Evolutionary conservation across 805 yeast genomes (phyloP), one percentile per base, ranked within the genome.

Genomic region (Teunomyces cretensis): DNA sequence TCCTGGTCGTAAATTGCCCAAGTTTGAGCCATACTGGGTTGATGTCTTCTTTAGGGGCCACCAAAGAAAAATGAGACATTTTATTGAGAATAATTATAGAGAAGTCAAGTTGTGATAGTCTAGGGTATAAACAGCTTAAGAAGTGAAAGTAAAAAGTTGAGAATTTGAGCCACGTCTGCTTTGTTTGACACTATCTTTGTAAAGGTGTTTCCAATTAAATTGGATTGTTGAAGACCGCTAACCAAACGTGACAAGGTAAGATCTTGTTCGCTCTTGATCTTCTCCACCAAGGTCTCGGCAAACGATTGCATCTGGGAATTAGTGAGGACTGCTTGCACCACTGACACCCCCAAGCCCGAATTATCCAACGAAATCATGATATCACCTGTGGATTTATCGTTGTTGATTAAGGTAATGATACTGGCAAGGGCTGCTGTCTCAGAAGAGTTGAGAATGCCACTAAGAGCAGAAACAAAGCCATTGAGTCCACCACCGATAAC

Each of bases 301-400:
- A 58, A 58, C 15, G 38, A 39, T 41, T 50, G 55, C 44, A 50
- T 51, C 33, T 48, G 53, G 1, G 51, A 35, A 44, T 58, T 57
- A 9, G 46, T 45, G 26, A 58, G 37, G 5, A 50, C 50, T 16
- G 47, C 48, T 43, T 52, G 44, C 15, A 53, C 46, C 26, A 56
- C 51, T 14, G 53, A 53, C 9, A 51, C 48, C 16, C 51, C 62
- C 37, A 58, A 52, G n/a, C 62, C 62, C 8, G 61, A 56, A 48
- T 56, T 56, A 12, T 45, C 41, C 47, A 58, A 51, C 4, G 61
- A 56, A 39, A 50, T 57, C 41, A 52, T 49, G 14, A 58, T 50
- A 26, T 49, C 49, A 38, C 53, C 58, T 16, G 54, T 41, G 33
- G 51, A 52, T 42, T 48, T 45, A 42, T 51, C 48, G 9, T 56